Percentiles rank a stretch among this genome's conserved stretches.
Conservation (phyloP, 1,139 yeast genomes). For the Pichia cactophila region DNA sequence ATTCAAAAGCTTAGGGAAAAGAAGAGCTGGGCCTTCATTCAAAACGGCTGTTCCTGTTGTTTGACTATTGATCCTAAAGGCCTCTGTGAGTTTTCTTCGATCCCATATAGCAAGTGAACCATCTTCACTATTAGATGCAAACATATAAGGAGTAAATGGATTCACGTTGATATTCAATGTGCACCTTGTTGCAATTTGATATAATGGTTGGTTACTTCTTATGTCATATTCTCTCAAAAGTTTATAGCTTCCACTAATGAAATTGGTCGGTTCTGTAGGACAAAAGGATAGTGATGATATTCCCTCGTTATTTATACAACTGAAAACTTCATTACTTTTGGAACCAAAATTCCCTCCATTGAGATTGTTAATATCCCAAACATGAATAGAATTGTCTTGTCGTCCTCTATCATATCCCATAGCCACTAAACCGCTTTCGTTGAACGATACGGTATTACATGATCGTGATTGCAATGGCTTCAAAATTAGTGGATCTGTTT, state of each 20-base stretch:
- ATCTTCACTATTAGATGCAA: slow-evolving; percentile 74
- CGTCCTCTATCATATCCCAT: slow-evolving; percentile 77
- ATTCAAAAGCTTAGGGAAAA: slow-evolving; percentile 59
- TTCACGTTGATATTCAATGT: slow-evolving; percentile 64
- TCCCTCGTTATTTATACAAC: slow-evolving; percentile 68
- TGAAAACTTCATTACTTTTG: slow-evolving; percentile 41
- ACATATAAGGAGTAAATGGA: slow-evolving; percentile 55
- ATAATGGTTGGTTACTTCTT: slow-evolving; percentile 59
- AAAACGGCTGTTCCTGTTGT: slow-evolving; percentile 24
- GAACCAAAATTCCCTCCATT: slow-evolving; percentile 39
- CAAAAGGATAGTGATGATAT: slow-evolving; percentile 62
- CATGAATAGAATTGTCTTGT: slow-evolving; percentile 67
- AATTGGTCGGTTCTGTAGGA: slow-evolving; percentile 47
- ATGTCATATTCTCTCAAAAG: slow-evolving; percentile 72
- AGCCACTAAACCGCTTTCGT: slow-evolving; percentile 56
- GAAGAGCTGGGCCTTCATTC: slow-evolving; percentile 53
- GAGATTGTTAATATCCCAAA: slow-evolving; percentile 73
- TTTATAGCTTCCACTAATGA: slow-evolving; percentile 74
- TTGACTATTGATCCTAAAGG: slow-evolving; percentile 22
- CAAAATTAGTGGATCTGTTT: slow-evolving; percentile 36
- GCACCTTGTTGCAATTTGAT: slow-evolving; percentile 70
- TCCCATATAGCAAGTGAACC: slow-evolving; percentile 88
- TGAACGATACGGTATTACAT: slow-evolving; percentile 69
- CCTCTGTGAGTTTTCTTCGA: slow-evolving; percentile 49
- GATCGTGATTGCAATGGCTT: slow-evolving; percentile 66